These are phyloP conservation scores for Trichoderma brevicompactum DNA, from an alignment of 2,329 filamentous ascomycete genomes.

Conservation along the genomic window DNA sequence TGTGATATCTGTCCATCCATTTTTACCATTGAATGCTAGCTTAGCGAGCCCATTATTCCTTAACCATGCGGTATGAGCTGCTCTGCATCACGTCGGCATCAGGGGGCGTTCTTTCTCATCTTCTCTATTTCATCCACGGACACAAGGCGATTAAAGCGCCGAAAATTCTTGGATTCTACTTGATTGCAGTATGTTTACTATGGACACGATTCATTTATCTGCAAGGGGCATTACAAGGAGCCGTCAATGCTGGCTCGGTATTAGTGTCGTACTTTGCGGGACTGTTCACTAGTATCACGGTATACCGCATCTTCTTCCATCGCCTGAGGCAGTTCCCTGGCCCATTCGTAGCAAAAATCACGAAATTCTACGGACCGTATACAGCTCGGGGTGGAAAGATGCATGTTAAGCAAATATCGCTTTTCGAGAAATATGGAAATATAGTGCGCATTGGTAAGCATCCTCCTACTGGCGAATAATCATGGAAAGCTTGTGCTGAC, in stretches of 20 bases:
- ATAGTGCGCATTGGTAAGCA: background rate
- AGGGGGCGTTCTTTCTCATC: slow-evolving; percentile 18
- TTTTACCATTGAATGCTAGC: too few relatives aligned
- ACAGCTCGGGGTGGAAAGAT: background rate
- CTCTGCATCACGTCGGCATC: slow-evolving; percentile 1
- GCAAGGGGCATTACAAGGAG: background rate
- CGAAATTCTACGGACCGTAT: slow-evolving; percentile 30
- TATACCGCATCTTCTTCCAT: slow-evolving; percentile 34
- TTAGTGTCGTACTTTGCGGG: slow-evolving; percentile 12
- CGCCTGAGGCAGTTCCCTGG: slow-evolving; percentile 32
- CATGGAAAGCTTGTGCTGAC: background rate
- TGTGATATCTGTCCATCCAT: background rate
- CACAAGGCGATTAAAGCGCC: background rate
- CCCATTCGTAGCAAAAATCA: slow-evolving; percentile 28
- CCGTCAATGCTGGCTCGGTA: background rate
- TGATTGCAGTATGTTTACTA: background rate
- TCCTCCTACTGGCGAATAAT: accelerated
- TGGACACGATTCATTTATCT: background rate
- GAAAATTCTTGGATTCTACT: background rate
- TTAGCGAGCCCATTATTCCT: too few relatives aligned
- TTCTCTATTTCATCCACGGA: slow-evolving; percentile 23
- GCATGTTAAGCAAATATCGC: background rate
- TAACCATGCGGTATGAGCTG: background rate
- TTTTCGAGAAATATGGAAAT: slow-evolving; percentile 12
- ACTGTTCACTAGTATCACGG: slow-evolving; percentile 37